Percentiles rank a stretch among this genome's conserved stretches.
Conservation (phyloP, 2,329 filamentous ascomycete genomes). For the Eutypa lata region DNA sequence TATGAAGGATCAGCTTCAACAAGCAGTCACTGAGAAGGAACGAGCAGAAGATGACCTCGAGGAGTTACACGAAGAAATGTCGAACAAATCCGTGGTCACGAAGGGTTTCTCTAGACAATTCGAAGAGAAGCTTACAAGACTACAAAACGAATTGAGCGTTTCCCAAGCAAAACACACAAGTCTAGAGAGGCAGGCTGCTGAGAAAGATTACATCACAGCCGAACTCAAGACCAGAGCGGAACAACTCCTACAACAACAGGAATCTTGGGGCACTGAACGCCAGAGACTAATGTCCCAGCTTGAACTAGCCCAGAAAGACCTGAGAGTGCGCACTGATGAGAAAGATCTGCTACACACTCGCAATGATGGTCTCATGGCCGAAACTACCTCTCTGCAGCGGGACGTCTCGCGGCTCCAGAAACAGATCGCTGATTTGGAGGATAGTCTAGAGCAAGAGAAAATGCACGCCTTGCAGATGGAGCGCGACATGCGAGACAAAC, state of each 20-base stretch:
- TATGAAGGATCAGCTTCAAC: slow-evolving; percentile 51
- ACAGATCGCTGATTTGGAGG: slow-evolving; percentile 44
- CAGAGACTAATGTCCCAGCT: slow-evolving; percentile 47
- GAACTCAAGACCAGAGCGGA: slow-evolving; percentile 43
- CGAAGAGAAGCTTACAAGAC: slow-evolving; percentile 64
- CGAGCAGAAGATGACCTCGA: slow-evolving; percentile 58
- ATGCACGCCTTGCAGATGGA: slow-evolving; percentile 58
- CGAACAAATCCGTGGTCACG: slow-evolving; percentile 73
- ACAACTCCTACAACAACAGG: slow-evolving; percentile 40
- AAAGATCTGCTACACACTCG: slow-evolving; percentile 68
- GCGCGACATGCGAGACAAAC: slow-evolving; percentile 53
- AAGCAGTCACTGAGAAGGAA: slow-evolving; percentile 52
- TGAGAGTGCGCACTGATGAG: slow-evolving; percentile 58
- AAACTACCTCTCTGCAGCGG: slow-evolving; percentile 64
- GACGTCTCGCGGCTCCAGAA: slow-evolving; percentile 54
- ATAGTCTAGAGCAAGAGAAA: slow-evolving; percentile 49
- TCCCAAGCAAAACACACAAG: slow-evolving; percentile 45
- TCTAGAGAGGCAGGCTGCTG: slow-evolving; percentile 49
- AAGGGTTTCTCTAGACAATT: slow-evolving; percentile 73
- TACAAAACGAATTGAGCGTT: slow-evolving; percentile 64
- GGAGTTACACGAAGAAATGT: slow-evolving; percentile 72
- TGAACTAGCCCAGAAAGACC: slow-evolving; percentile 55
- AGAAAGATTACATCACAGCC: slow-evolving; percentile 44
- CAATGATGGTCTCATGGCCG: slow-evolving; percentile 63
- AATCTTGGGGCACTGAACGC: slow-evolving; percentile 36